Evolutionary conservation across 2,329 filamentous ascomycete genomes (phyloP).

Genomic region (Scopulariopsis brevicaulis): DNA sequence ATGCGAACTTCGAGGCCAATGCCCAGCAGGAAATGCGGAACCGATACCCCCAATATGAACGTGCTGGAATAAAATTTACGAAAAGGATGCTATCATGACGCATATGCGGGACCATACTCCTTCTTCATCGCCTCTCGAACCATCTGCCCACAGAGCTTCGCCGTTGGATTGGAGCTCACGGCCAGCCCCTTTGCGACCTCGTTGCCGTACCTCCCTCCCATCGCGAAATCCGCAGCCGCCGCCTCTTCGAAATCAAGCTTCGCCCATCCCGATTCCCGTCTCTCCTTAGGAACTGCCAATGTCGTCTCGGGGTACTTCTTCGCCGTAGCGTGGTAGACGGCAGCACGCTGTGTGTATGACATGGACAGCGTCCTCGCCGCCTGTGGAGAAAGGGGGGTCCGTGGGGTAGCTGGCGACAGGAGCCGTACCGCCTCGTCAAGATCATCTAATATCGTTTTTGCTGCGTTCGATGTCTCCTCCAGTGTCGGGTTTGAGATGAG

Average conservation of each 20-base stretch:
- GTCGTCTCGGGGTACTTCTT: slow-evolving; percentile 24
- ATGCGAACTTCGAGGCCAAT: background rate
- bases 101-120: slow-evolving; percentile 46
- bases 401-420: slow-evolving; percentile 39
- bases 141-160: slow-evolving; percentile 59
- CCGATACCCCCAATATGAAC: background rate
- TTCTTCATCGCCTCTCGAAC: slow-evolving; percentile 59
- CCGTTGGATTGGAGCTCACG: slow-evolving; percentile 55
- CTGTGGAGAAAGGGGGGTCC: slow-evolving; percentile 47
- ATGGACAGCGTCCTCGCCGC: slow-evolving; percentile 56
- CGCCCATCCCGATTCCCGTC: slow-evolving; percentile 36
- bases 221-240: slow-evolving; percentile 50
- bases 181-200: slow-evolving; percentile 53
- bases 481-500: slow-evolving; percentile 25
- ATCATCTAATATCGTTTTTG: slow-evolving; percentile 34
- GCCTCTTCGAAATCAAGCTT: slow-evolving; percentile 48
- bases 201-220: slow-evolving; percentile 54
- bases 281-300: slow-evolving; percentile 23
- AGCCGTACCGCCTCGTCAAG: slow-evolving; percentile 46
- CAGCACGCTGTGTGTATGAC: slow-evolving; percentile 61
- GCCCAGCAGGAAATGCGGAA: slow-evolving; percentile 2
- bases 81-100: slow-evolving; percentile 9
- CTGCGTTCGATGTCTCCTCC: slow-evolving; percentile 25
- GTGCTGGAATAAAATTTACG: background rate
- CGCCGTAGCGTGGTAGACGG: slow-evolving; percentile 48